phyloP scores from a whole-genome alignment of 306 rosid species.

The Potentilla sterilis region DNA sequence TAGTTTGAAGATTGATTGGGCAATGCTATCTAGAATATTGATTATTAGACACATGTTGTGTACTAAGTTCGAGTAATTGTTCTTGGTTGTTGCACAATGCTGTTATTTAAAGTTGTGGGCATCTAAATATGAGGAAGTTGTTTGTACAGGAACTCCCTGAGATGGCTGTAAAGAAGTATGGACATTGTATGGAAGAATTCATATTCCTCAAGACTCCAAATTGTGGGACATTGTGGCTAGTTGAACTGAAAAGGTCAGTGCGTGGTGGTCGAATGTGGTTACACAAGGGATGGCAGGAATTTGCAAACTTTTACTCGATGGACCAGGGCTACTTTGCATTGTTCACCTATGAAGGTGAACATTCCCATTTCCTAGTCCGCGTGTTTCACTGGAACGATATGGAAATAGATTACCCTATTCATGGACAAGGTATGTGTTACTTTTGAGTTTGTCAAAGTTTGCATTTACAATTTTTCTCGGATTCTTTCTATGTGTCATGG shows the following conservation, averaged over 20 bases:
- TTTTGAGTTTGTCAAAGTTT: no score
- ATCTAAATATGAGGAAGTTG: neutral
- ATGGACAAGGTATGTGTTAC: neutral
- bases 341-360: neutral
- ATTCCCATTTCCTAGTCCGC: neutral
- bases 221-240: neutral
- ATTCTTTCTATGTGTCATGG: neutral
- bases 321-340: neutral
- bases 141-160: neutral
- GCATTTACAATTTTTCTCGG: no score
- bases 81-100: neutral
- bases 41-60: neutral
- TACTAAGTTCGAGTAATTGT: neutral
- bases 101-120: neutral
- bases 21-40: neutral
- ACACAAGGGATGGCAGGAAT: neutral
- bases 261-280: neutral
- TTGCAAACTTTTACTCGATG: neutral
- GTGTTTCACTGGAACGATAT: neutral
- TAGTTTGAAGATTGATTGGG: neutral
- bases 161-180: neutral
- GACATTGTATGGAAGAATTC: neutral
- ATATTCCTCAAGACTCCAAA: neutral
- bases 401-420: neutral
- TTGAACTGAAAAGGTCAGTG: neutral